Evolutionary conservation across 179 eudicot species (phyloP).

Genomic region (Heliamphora pulchella): DNA sequence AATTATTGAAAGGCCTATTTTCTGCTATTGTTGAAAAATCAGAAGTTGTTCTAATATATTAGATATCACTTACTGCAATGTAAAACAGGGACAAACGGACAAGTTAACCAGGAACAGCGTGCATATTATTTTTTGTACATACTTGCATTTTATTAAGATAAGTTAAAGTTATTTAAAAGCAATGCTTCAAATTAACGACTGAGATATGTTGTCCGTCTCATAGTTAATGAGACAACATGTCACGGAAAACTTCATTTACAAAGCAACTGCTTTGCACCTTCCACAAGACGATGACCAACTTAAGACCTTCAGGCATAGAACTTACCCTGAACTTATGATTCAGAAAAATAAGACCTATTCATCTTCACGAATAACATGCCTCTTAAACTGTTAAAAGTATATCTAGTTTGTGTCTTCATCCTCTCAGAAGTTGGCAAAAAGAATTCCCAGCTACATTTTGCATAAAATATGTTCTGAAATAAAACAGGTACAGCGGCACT

Average conservation of each 20-base stretch:
- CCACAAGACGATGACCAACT: not conserved
- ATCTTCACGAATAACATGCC: not conserved
- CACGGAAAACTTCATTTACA: not conserved
- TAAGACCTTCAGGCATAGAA: not conserved
- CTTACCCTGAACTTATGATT: too few relatives aligned
- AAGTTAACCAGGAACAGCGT: too few relatives aligned
- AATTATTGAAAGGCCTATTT: not conserved
- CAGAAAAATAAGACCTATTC: too few relatives aligned
- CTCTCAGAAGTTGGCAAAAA: not conserved
- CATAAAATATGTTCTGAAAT: not conserved
- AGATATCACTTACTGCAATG: not conserved
- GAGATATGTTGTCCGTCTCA: not conserved
- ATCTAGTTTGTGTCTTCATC: not conserved
- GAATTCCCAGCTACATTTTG: not conserved
- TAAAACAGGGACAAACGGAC: not conserved
- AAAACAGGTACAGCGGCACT: slow-evolving; percentile 74
- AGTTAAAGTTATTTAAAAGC: not conserved
- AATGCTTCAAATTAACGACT: slow-evolving; percentile 4
- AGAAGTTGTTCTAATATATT: not conserved
- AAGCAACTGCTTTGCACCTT: not conserved
- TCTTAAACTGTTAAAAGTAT: not conserved
- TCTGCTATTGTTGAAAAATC: too few relatives aligned
- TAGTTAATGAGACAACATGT: not conserved
- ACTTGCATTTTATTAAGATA: not conserved
- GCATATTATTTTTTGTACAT: not conserved